Evolutionary conservation across 2,329 filamentous ascomycete genomes (phyloP).

Genomic region (Cladorrhinum sp.): DNA sequence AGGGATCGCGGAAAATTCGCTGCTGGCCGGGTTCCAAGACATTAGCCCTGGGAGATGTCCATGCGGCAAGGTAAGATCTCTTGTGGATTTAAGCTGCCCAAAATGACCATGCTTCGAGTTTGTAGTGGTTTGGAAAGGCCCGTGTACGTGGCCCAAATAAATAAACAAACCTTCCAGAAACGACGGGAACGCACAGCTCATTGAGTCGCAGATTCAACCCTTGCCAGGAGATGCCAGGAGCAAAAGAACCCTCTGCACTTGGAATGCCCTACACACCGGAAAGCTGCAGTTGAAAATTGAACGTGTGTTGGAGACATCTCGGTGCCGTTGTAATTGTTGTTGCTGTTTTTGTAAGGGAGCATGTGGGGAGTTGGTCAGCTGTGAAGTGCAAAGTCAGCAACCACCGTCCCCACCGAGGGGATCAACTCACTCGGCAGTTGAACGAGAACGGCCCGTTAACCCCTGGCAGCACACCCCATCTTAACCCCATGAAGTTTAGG

Average conservation of each 20-base stretch:
- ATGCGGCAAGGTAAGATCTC: neutral
- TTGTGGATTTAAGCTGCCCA: neutral
- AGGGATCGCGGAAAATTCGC: neutral
- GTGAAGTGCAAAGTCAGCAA: neutral
- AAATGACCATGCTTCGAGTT: neutral
- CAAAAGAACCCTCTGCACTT: too few relatives aligned
- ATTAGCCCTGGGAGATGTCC: neutral
- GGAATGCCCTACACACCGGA: neutral
- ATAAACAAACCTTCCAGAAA: neutral
- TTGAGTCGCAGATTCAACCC: neutral
- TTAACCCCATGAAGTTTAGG: neutral
- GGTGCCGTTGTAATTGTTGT: neutral
- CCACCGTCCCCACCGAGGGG: neutral
- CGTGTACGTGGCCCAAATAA: neutral
- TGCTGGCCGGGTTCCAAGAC: neutral
- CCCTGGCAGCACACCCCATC: too few relatives aligned
- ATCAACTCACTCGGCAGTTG: neutral
- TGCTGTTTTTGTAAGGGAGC: neutral
- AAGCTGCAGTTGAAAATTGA: neutral
- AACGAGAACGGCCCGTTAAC: neutral
- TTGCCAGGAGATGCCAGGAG: neutral
- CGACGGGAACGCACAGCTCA: neutral
- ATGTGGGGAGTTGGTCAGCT: neutral
- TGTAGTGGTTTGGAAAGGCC: neutral
- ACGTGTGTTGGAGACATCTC: neutral